Conservation (phyloP, 108 stramenopile species). For the Chaetoceros muelleri region DNA sequence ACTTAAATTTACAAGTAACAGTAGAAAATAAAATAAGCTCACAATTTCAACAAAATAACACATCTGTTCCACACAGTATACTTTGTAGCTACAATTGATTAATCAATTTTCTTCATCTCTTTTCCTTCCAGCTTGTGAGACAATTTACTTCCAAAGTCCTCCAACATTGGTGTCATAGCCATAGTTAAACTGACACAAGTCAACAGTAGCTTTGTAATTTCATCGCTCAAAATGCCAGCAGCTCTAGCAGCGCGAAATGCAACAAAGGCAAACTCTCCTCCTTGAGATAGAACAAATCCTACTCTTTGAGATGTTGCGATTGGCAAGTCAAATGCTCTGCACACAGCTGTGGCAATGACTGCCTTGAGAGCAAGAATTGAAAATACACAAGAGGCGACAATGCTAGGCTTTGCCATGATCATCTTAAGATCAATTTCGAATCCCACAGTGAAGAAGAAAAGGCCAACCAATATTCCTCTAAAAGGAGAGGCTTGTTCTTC, state of each 20-base stretch:
- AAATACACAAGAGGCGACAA: slow-evolving; percentile 58
- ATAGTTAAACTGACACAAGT: slow-evolving; percentile 94
- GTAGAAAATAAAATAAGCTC: too few species aligned
- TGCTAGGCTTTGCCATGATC: slow-evolving; percentile 53
- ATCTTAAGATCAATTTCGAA: slow-evolving; percentile 88
- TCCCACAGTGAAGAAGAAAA: slow-evolving; percentile 96
- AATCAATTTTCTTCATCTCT: too few species aligned
- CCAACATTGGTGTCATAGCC: slow-evolving; percentile 85
- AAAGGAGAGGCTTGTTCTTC: slow-evolving; percentile 95
- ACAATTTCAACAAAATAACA: too few species aligned
- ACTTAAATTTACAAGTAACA: too few species aligned
- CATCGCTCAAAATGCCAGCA: slow-evolving; percentile 62
- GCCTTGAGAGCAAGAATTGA: slow-evolving; percentile 87
- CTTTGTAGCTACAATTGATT: too few species aligned
- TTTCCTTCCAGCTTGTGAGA: slow-evolving; percentile 66
- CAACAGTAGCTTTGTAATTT: slow-evolving; percentile 79
- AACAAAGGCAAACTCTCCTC: slow-evolving; percentile 97
- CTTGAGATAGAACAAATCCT: slow-evolving; percentile 87
- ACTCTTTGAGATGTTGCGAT: slow-evolving; percentile 73
- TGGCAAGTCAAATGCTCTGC: slow-evolving; percentile 73
- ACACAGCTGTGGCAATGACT: slow-evolving; percentile 43
- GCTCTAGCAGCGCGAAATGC: slow-evolving; percentile 88
- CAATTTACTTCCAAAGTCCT: slow-evolving; percentile 46
- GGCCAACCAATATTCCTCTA: slow-evolving; percentile 85
- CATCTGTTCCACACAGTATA: too few species aligned